Percentiles rank a stretch among this genome's conserved stretches.
phyloP scores from a whole-genome alignment of 192 early-diverging fungal species.

The Paraglomus occultum region DNA sequence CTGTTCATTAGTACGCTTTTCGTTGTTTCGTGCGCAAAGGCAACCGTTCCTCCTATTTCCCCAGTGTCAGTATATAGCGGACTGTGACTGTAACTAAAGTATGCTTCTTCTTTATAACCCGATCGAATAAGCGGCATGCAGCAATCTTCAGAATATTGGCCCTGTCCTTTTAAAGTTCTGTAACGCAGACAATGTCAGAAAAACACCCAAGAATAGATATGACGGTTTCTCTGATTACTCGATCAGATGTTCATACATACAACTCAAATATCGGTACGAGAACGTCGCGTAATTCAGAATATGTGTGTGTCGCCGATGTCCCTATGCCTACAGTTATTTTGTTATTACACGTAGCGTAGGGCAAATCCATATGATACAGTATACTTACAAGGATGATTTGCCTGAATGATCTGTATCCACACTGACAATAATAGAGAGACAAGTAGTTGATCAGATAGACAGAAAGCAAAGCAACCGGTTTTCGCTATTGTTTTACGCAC shows the following conservation, averaged over 20 bases:
- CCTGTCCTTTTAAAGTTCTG: background rate
- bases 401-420: background rate
- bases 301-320: conserved; percentile 28
- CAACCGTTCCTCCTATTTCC: conserved; percentile 32
- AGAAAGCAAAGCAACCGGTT: no score
- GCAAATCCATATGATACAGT: no score
- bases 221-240: no score
- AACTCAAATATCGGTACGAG: conserved; percentile 30
- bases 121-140: conserved; percentile 19
- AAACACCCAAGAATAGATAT: no score
- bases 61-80: conserved; percentile 36
- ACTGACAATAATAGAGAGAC: no score
- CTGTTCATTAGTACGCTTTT: conserved; percentile 34
- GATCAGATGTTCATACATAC: conserved; percentile 26
- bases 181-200: background rate
- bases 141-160: conserved; percentile 3
- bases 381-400: conserved; percentile 38
- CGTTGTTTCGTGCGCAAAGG: conserved; percentile 39
- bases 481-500: no score
- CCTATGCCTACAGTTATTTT: conserved; percentile 33
- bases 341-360: no score
- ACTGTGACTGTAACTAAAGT: conserved; percentile 38
- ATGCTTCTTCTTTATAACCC: conserved; percentile 42
- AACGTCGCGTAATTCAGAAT: conserved; percentile 35
- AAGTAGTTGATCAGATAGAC: no score